Evolutionary conservation across 1,284 basidiomycete genomes (phyloP).

Genomic region (Irpex rosettiformis): DNA sequence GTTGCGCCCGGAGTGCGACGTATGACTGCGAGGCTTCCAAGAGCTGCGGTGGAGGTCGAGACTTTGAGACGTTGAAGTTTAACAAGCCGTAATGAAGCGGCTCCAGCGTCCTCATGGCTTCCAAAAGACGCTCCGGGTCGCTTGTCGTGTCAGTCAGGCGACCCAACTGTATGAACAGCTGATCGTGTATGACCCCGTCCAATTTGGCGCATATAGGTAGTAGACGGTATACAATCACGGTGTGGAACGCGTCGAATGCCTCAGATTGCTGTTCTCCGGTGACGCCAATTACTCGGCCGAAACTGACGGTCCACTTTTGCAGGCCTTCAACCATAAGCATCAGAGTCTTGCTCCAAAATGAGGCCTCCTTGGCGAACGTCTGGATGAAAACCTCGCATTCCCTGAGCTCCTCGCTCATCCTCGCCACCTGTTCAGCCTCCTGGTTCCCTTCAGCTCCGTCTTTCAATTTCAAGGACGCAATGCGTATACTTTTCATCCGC

Average conservation of each 20-base stretch:
- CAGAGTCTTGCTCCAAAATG: conserved; percentile 57
- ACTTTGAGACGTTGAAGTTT: conserved; percentile 57
- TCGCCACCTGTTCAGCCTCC: conserved; percentile 54
- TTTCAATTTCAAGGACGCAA: conserved; percentile 29
- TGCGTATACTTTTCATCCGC: conserved; percentile 51
- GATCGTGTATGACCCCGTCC: conserved; percentile 46
- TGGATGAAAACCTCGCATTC: conserved; percentile 44
- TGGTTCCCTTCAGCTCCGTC: conserved; percentile 36
- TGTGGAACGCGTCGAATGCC: conserved; percentile 71
- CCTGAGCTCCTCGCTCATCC: conserved; percentile 53
- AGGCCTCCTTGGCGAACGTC: conserved; percentile 53
- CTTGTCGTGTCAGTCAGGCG: conserved; percentile 52
- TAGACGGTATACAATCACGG: conserved; percentile 52
- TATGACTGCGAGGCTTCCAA: conserved; percentile 71
- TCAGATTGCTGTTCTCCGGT: conserved; percentile 44
- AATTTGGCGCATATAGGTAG: conserved; percentile 49
- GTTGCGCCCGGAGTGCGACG: conserved; percentile 66
- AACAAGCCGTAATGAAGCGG: conserved; percentile 65
- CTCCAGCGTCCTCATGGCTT: conserved; percentile 66
- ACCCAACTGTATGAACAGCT: conserved; percentile 52
- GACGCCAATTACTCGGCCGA: conserved; percentile 67
- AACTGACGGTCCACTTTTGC: conserved; percentile 57
- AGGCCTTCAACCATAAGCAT: conserved; percentile 43
- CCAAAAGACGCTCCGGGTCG: conserved; percentile 60
- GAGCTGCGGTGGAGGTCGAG: conserved; percentile 58